Percentiles rank a stretch among this genome's conserved stretches.
Conservation (phyloP, 768 basidiomycete genomes). For the Hericium alpestre region DNA sequence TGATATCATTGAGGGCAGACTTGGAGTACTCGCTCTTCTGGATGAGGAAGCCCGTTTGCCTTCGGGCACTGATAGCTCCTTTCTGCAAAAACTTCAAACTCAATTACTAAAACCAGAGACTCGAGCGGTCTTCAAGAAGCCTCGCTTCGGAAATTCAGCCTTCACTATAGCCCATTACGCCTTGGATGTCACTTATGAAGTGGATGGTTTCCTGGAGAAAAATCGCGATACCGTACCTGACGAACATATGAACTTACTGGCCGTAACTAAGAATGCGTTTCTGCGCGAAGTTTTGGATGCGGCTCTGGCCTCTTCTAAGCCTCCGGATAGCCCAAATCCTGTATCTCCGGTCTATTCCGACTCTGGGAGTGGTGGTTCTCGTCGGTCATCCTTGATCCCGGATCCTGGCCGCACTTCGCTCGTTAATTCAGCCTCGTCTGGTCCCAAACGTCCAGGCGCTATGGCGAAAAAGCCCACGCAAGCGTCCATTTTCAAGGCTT, state of each 20-base stretch:
- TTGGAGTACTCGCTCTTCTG: conserved; percentile 87
- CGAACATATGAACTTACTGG: conserved; percentile 86
- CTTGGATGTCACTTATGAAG: conserved; percentile 95
- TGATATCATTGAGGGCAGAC: conserved; percentile 94
- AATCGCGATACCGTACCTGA: conserved; percentile 98
- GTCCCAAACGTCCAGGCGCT: conserved; percentile 54
- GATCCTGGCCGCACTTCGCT: conserved; percentile 75
- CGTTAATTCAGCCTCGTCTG: conserved; percentile 38
- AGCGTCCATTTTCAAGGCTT: conserved; percentile 96
- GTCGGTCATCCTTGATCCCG: conserved; percentile 76
- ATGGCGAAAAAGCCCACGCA: conserved; percentile 87
- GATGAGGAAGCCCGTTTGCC: conserved; percentile 98
- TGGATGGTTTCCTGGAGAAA: conserved; percentile 97
- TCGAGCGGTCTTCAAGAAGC: conserved; percentile 91
- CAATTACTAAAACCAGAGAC: conserved; percentile 81
- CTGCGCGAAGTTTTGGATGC: conserved; percentile 90
- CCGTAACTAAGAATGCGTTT: conserved; percentile 82
- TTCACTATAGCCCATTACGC: conserved; percentile 99
- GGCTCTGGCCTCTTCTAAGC: conserved; percentile 65
- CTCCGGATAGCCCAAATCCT: conserved; percentile 57
- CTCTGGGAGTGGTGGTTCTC: conserved; percentile 64
- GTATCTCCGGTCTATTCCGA: conserved; percentile 72
- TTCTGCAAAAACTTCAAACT: conserved; percentile 82
- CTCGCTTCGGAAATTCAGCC: conserved; percentile 93
- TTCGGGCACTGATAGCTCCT: conserved; percentile 82